phyloP scores from a whole-genome alignment of 2,329 filamentous ascomycete species.

The Cladophialophora carrionii region DNA sequence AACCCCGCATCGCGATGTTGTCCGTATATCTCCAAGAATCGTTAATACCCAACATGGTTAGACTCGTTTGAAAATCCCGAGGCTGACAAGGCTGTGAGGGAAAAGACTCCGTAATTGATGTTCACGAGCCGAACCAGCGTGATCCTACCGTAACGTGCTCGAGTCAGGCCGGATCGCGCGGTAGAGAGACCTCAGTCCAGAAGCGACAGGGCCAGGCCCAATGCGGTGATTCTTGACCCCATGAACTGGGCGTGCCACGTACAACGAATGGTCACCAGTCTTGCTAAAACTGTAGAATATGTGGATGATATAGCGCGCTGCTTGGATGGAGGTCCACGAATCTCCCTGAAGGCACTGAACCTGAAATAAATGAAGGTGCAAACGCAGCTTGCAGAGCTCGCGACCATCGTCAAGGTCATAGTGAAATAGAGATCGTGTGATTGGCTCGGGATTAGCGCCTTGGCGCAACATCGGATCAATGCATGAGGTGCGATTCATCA shows the following conservation, averaged over 20 bases:
- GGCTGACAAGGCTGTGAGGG: conserved; percentile 10
- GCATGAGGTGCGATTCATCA: conserved; percentile 16
- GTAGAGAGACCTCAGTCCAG: not conserved
- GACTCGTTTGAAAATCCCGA: not conserved
- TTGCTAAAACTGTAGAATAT: not conserved
- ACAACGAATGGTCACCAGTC: not conserved
- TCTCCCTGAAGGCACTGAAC: not conserved
- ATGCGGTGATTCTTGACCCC: not conserved
- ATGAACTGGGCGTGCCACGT: not conserved
- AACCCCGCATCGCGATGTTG: conserved; percentile 12
- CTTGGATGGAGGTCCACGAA: not conserved
- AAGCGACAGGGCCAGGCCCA: not conserved
- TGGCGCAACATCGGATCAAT: conserved; percentile 17
- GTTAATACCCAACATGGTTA: not conserved
- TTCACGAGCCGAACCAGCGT: not conserved
- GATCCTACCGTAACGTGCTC: not conserved
- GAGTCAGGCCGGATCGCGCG: not conserved
- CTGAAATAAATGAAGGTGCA: not conserved
- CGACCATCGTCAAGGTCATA: not conserved
- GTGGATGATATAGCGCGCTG: not conserved
- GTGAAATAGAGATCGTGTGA: conserved; percentile 20
- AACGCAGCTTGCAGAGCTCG: not conserved
- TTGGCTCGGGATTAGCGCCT: conserved; percentile 19
- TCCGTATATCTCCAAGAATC: not conserved
- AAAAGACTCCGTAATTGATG: not conserved